These are phyloP conservation scores for Spizellomyces sp. DNA, from an alignment of 192 early-diverging fungal genomes.

Conservation along the genomic window DNA sequence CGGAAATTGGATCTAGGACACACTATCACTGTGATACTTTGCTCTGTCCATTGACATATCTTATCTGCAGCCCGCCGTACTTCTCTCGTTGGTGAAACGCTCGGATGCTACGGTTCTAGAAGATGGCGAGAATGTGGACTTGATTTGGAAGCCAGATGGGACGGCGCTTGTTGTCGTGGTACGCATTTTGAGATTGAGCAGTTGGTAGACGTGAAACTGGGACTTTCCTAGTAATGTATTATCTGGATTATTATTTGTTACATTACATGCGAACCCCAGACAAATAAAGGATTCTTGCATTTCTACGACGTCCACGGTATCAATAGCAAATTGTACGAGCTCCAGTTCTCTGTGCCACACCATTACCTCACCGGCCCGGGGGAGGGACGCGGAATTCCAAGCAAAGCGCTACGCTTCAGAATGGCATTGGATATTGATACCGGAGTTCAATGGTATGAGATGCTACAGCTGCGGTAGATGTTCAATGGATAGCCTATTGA, in stretches of 20 bases:
- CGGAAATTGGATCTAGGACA: neutral
- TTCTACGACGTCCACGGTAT: constrained; percentile 59
- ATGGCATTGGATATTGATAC: constrained; percentile 80
- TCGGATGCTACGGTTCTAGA: constrained; percentile 65
- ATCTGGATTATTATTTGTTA: no score
- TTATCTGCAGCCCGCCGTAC: constrained; percentile 59
- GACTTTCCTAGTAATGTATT: no score
- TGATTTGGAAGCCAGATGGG: constrained; percentile 77
- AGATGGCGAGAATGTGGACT: constrained; percentile 71
- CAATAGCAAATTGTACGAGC: constrained; percentile 55
- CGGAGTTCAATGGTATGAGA: constrained; percentile 61
- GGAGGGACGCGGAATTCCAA: constrained; percentile 62
- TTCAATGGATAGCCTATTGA: constrained; percentile 1
- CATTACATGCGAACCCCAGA: constrained; percentile 27
- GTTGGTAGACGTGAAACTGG: neutral
- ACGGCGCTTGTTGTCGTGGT: constrained; percentile 68
- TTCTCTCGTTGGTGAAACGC: constrained; percentile 66
- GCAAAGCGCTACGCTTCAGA: constrained; percentile 50
- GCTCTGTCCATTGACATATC: no score
- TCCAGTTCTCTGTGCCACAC: constrained; percentile 61
- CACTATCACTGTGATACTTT: neutral
- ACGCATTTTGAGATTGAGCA: constrained; percentile 14
- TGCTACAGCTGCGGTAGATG: constrained; percentile 4
- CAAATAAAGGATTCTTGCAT: constrained; percentile 69
- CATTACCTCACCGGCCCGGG: constrained; percentile 69